phyloP scores from a whole-genome alignment of 768 basidiomycete species.

The Termitomyces sp. region DNA sequence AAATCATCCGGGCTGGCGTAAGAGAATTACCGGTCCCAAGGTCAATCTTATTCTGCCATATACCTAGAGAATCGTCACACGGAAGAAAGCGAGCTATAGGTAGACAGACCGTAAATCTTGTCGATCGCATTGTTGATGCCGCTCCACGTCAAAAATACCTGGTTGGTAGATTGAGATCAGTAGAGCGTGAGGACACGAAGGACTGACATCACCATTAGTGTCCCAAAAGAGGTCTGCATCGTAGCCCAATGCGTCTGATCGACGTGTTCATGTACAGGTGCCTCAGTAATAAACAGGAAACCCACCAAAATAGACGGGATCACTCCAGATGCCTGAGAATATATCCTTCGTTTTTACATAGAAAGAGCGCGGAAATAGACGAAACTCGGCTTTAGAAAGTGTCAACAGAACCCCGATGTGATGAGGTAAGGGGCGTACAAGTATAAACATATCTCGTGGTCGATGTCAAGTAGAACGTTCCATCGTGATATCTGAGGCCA shows the following conservation, averaged over 20 bases:
- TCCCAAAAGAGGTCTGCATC: constrained; percentile 40
- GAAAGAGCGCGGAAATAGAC: constrained; percentile 35
- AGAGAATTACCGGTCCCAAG: constrained; percentile 30
- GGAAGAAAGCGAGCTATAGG: neutral
- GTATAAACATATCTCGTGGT: constrained; percentile 37
- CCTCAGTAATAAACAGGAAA: neutral
- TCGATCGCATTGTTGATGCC: constrained; percentile 34
- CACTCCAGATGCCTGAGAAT: constrained; percentile 35
- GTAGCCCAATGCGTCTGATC: constrained; percentile 31
- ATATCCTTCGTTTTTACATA: constrained; percentile 33
- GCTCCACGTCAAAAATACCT: constrained; percentile 34
- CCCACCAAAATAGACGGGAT: constrained; percentile 34
- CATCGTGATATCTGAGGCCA: constrained; percentile 28
- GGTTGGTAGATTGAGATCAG: neutral
- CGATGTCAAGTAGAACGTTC: constrained; percentile 29
- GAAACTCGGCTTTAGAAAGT: constrained; percentile 23
- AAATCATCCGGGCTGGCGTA: constrained; percentile 30
- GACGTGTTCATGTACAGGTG: neutral
- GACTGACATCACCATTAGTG: constrained; percentile 27
- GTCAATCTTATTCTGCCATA: constrained; percentile 36
- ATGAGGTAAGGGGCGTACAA: constrained; percentile 12
- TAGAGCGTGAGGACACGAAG: neutral
- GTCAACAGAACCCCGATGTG: neutral
- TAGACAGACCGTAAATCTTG: constrained; percentile 31
- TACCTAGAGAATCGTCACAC: constrained; percentile 19